A percentile compares a stretch with the other conserved stretches of the same genome.
Conservation (phyloP, 495 filamentous ascomycete genomes). For the Penicillium ochrochloron region DNA sequence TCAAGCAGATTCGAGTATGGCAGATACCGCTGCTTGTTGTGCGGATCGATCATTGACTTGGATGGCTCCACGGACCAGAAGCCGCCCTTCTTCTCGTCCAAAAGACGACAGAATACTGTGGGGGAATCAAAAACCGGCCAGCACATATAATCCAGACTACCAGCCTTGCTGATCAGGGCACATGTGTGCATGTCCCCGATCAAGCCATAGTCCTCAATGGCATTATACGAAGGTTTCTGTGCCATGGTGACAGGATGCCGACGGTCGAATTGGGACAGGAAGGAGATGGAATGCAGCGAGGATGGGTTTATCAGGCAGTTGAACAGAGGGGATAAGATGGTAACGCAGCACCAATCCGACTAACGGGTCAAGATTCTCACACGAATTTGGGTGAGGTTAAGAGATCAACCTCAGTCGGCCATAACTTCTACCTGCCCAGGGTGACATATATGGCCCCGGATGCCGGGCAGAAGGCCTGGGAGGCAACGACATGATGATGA, state of each 20-base stretch:
- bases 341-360: neutral
- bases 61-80: slow-evolving; percentile 63
- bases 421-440: slow-evolving; percentile 6
- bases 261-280: neutral
- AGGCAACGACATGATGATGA: slow-evolving; percentile 39
- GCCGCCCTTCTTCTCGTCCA: slow-evolving; percentile 73
- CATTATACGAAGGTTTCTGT: slow-evolving; percentile 53
- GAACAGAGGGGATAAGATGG: neutral
- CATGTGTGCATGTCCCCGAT: slow-evolving; percentile 81
- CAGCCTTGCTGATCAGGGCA: slow-evolving; percentile 71
- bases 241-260: slow-evolving; percentile 20
- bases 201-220: slow-evolving; percentile 76
- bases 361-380: neutral
- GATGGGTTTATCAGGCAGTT: neutral
- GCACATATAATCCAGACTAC: slow-evolving; percentile 76
- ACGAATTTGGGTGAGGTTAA: neutral
- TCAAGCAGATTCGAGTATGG: slow-evolving; percentile 73
- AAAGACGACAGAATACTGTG: slow-evolving; percentile 66
- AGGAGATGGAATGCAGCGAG: neutral
- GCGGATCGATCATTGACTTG: slow-evolving; percentile 51
- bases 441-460: slow-evolving; percentile 23
- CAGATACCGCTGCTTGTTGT: slow-evolving; percentile 72
- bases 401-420: neutral
- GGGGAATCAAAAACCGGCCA: slow-evolving; percentile 75
- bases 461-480: slow-evolving; percentile 18